phyloP scores from a whole-genome alignment of 2,329 filamentous ascomycete genomes.

The Pseudocercospora fijiensis region DNA sequence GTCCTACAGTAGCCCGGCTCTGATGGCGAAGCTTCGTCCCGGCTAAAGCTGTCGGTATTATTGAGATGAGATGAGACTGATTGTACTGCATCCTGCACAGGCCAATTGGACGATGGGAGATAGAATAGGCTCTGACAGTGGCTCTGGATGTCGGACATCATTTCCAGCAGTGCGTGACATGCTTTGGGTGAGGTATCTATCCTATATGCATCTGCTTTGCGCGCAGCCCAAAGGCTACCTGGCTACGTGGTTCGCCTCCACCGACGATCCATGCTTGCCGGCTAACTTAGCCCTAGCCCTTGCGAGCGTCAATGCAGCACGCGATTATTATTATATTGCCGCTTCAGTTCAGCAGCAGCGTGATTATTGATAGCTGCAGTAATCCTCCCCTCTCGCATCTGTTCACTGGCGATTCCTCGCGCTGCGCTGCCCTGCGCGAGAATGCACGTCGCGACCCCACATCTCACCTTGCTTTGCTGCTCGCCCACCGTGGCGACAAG shows the following conservation, averaged over 20 bases:
- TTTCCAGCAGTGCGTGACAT: not conserved
- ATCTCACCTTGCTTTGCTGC: not conserved
- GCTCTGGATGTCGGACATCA: not conserved
- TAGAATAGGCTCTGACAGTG: not conserved
- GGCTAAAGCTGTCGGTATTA: not conserved
- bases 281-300: no score
- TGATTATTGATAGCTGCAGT: not conserved
- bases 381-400: not conserved
- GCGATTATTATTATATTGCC: no score
- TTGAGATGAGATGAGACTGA: not conserved
- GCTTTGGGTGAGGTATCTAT: no score
- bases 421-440: not conserved
- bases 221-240: not conserved
- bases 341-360: not conserved
- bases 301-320: constrained; percentile 1
- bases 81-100: not conserved
- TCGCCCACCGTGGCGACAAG: not conserved
- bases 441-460: not conserved
- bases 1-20: not conserved
- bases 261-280: not conserved
- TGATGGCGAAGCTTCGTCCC: not conserved
- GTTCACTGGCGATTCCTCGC: not conserved
- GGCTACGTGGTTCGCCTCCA: not conserved
- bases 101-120: not conserved
- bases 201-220: no score